Conservation (phyloP, 805 yeast genomes). For the Groenewaldozyma salmanticensis region DNA sequence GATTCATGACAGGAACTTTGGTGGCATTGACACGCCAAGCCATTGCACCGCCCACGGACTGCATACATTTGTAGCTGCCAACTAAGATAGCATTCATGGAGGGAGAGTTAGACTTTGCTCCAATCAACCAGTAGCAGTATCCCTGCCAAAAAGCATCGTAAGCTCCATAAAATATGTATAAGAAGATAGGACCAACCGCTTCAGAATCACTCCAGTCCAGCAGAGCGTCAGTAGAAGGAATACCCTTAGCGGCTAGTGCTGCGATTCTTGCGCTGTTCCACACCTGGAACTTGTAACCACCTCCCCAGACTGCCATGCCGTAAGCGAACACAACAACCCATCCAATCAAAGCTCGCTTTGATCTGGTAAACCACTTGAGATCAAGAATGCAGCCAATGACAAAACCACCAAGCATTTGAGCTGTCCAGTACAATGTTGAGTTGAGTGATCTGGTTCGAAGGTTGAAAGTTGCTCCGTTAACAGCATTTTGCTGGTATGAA, state of each 20-base stretch:
- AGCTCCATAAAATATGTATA: slow-evolving; percentile 51
- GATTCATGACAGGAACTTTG: slow-evolving; percentile 28
- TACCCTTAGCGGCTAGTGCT: background rate
- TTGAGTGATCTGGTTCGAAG: slow-evolving; percentile 52
- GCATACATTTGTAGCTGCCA: slow-evolving; percentile 52
- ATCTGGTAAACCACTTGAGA: slow-evolving; percentile 31
- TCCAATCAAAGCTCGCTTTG: slow-evolving; percentile 38
- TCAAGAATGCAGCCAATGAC: slow-evolving; percentile 42
- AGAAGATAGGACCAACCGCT: slow-evolving; percentile 51
- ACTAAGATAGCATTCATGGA: slow-evolving; percentile 45
- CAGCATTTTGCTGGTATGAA: slow-evolving; percentile 52
- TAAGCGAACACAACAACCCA: slow-evolving; percentile 31
- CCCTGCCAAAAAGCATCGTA: slow-evolving; percentile 54
- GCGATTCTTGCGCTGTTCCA: slow-evolving; percentile 13
- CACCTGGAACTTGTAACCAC: slow-evolving; percentile 42
- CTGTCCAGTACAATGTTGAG: slow-evolving; percentile 49
- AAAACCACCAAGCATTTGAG: slow-evolving; percentile 51
- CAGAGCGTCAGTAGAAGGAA: slow-evolving; percentile 14
- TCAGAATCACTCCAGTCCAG: slow-evolving; percentile 37
- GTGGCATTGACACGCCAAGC: slow-evolving; percentile 47
- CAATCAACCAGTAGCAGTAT: slow-evolving; percentile 47
- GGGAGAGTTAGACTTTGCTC: slow-evolving; percentile 47
- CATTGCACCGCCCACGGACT: slow-evolving; percentile 55
- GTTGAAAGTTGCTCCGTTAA: slow-evolving; percentile 47
- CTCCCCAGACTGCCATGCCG: slow-evolving; percentile 49